Percentiles rank a stretch among this genome's conserved stretches.
These are phyloP conservation scores for Carex parvula DNA, from an alignment of 176 grass and related monocot species.

Conservation along the genomic window DNA sequence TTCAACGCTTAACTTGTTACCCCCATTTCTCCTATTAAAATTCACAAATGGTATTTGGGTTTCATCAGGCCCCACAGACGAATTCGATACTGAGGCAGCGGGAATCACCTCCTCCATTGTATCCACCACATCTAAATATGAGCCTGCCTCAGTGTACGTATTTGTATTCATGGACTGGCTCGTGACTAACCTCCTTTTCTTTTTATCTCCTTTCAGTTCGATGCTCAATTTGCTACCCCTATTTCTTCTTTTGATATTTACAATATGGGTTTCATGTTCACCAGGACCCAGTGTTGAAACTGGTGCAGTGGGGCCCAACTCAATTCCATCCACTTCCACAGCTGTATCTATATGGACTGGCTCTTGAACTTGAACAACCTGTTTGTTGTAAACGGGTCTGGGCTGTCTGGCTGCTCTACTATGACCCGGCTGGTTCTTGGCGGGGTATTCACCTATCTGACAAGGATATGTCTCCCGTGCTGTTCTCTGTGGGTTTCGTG, in stretches of 20 bases:
- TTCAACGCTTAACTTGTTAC: slow-evolving; percentile 18
- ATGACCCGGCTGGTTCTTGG: slow-evolving; percentile 26
- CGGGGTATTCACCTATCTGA: slow-evolving; percentile 16
- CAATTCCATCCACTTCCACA: no score
- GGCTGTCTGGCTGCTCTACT: no score
- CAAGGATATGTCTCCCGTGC: background rate
- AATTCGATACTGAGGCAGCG: background rate
- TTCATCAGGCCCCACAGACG: background rate
- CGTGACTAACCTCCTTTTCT: slow-evolving; percentile 60
- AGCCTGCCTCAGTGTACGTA: no score
- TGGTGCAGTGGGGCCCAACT: no score
- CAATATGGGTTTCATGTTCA: no score
- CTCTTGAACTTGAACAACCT: no score
- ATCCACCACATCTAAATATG: background rate
- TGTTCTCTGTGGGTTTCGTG: slow-evolving; percentile 22
- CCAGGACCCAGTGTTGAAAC: no score
- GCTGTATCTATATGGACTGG: no score
- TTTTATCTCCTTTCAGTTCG: slow-evolving; percentile 22
- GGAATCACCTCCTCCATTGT: background rate
- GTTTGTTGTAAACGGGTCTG: no score
- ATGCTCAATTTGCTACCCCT: slow-evolving; percentile 19
- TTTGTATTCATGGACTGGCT: background rate
- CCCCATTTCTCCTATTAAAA: slow-evolving; percentile 51
- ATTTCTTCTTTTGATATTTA: background rate
- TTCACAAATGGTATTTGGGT: slow-evolving; percentile 42